A percentile compares a stretch with the other conserved stretches of the same genome.
Conservation (phyloP, 805 yeast genomes). For the Yarrowia sp. region DNA sequence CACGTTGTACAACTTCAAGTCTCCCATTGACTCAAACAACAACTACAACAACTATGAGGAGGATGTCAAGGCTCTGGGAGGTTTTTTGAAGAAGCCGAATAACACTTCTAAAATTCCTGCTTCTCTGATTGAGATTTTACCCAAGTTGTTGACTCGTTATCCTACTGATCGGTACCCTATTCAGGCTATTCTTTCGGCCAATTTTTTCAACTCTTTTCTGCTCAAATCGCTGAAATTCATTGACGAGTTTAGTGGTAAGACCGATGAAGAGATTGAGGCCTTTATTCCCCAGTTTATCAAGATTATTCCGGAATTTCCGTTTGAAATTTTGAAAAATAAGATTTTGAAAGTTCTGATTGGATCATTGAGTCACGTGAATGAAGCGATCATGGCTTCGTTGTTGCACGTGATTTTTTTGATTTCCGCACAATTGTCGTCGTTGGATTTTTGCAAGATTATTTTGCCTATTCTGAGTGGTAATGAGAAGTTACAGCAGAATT, state of each 20-base stretch:
- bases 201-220: slow-evolving; percentile 77
- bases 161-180: slow-evolving; percentile 59
- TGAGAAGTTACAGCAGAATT: slow-evolving; percentile 42
- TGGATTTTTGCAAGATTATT: slow-evolving; percentile 73
- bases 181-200: slow-evolving; percentile 66
- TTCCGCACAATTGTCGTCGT: slow-evolving; percentile 35
- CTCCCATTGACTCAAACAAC: slow-evolving; percentile 49
- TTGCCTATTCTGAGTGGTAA: slow-evolving; percentile 44
- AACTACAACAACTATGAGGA: slow-evolving; percentile 51
- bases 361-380: slow-evolving; percentile 44
- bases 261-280: slow-evolving; percentile 60
- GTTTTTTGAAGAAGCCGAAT: slow-evolving; percentile 41
- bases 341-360: slow-evolving; percentile 67
- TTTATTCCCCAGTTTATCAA: slow-evolving; percentile 65
- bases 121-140: slow-evolving; percentile 49
- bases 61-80: slow-evolving; percentile 44
- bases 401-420: slow-evolving; percentile 59
- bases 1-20: slow-evolving; percentile 57
- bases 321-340: slow-evolving; percentile 58
- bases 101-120: slow-evolving; percentile 54
- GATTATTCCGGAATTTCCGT: slow-evolving; percentile 58
- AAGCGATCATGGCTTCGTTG: slow-evolving; percentile 45
- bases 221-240: slow-evolving; percentile 75
- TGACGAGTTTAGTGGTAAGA: slow-evolving; percentile 78
- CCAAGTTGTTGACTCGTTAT: slow-evolving; percentile 54